Evolutionary conservation across 2,329 filamentous ascomycete genomes (phyloP), one percentile per base, ranked within the genome.

Genomic region (Penicillium sp.): DNA sequence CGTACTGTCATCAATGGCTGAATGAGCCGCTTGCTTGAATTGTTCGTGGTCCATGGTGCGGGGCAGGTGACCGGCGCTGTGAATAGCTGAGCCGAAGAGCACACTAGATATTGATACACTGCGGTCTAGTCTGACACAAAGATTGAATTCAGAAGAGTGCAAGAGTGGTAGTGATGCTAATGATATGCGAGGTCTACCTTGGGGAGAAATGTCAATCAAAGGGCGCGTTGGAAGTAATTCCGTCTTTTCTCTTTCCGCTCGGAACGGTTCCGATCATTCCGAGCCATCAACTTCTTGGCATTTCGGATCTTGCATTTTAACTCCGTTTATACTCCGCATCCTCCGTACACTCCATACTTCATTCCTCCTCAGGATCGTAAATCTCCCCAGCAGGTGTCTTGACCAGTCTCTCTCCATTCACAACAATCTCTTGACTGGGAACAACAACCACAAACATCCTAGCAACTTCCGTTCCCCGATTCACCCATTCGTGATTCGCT

Each of bases 1-100:
- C 85, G 69, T 75, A 92, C 90, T 95, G 55, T 96, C 89, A 61
- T 95, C 89, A 68, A 96, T 85, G 56, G 88, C 88, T 53, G 86
- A 83, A 60, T 90, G 84, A 42, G 90, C 92, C 59, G 90, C 90
- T 56, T 84, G 77, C 60, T 86, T 83, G 74, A 96, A 97, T 66
- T 93, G 84, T 52, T 87, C 78, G 27, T 87, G 85, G 68, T 96
- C 86, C 92, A 96, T 96, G 16, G 45, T 56, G 38, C 38, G 36
- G 38, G 18, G 43, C 8, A 13, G 18, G 14, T 40, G 22, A 53
- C 24, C 43, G 45, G 16, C 13, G 40, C 3, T 10, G 22, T 14
- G 22, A 9, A 14, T 8, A 40, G 24, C 24, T 27, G 24, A 8
- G 24, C 24, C 8, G 24, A 8, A 6, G 24, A 6, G 24, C 4